phyloP scores from a whole-genome alignment of 257 asterid genomes.

The Sherardia arvensis region DNA sequence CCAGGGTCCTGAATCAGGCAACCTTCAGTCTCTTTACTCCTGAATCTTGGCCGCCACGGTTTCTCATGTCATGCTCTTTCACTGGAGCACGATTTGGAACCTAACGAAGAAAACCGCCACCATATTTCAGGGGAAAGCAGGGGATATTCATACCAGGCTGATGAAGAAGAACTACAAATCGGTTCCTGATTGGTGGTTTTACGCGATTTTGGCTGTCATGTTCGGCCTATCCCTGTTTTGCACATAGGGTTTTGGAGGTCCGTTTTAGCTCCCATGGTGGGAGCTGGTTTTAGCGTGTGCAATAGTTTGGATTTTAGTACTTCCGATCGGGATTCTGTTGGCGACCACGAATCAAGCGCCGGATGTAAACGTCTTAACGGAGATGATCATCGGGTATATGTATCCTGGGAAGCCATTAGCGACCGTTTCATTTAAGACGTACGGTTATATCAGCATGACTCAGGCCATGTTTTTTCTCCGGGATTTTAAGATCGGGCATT shows the following conservation, averaged over 20 bases:
- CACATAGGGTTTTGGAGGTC: conserved; percentile 45
- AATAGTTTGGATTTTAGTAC: conserved; percentile 50
- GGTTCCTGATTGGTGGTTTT: conserved; percentile 75
- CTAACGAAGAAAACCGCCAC: conserved; percentile 33
- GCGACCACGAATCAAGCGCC: conserved; percentile 67
- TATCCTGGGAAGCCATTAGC: conserved; percentile 78
- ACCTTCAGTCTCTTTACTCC: conserved; percentile 37
- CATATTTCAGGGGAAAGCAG: conserved; percentile 7
- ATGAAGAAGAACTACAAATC: conserved; percentile 48
- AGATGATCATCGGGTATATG: conserved; percentile 52
- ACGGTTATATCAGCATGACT: conserved; percentile 67
- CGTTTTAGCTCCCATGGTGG: conserved; percentile 88
- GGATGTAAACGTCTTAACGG: conserved; percentile 65
- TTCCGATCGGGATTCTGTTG: conserved; percentile 57
- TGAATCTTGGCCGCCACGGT: conserved; percentile 57
- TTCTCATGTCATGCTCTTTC: conserved; percentile 47
- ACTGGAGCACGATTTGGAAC: conserved; percentile 43
- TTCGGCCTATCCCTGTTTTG: conserved; percentile 31
- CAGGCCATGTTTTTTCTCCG: conserved; percentile 52
- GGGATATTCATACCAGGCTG: conserved; percentile 54
- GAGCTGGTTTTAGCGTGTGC: conserved; percentile 52
- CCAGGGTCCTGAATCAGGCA: conserved; percentile 32
- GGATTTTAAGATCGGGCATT: conserved; percentile 71
- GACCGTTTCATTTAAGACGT: conserved; percentile 63
- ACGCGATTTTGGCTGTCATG: conserved; percentile 24